Conservation (phyloP, 2,329 filamentous ascomycete genomes). For the Alternaria incomplexa region DNA sequence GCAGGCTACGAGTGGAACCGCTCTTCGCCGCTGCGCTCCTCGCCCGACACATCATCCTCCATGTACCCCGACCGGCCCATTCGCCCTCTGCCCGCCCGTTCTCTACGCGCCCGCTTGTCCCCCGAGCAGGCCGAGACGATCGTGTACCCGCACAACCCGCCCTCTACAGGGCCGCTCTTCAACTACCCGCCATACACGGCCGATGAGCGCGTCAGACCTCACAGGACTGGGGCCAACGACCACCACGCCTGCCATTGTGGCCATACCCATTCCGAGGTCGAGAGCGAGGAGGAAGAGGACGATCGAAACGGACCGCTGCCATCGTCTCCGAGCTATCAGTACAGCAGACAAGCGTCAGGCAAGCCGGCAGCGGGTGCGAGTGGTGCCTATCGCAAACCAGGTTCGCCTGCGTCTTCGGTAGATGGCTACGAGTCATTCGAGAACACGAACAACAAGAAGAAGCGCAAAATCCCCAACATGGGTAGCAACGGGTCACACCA, state of each 20-base stretch:
- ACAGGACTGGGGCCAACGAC: conserved; percentile 59
- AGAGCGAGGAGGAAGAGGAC: conserved; percentile 65
- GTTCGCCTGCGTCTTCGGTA: conserved; percentile 70
- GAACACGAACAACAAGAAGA: conserved; percentile 99
- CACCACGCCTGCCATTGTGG: conserved; percentile 56
- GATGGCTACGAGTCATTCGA: conserved; percentile 98
- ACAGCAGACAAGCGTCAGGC: conserved; percentile 38
- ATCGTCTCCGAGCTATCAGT: conserved; percentile 49
- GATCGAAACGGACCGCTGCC: conserved; percentile 50
- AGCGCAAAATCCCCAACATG: conserved; percentile 93
- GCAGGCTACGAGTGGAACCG: conserved; percentile 51
- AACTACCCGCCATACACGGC: conserved; percentile 64
- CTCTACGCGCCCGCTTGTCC: conserved; percentile 84
- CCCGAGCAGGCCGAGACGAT: conserved; percentile 84
- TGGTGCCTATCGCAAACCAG: conserved; percentile 49
- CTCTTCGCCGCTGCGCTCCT: conserved; percentile 49
- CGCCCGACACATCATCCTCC: conserved; percentile 76
- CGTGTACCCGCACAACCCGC: conserved; percentile 78
- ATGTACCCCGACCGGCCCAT: conserved; percentile 91
- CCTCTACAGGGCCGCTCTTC: conserved; percentile 75
- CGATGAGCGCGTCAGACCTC: conserved; percentile 34
- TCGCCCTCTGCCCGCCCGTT: conserved; percentile 86
- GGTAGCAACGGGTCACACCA: conserved; percentile 70
- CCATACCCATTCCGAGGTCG: conserved; percentile 56
- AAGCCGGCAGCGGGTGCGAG: conserved; percentile 33